Percentiles rank a stretch among this genome's conserved stretches.
Evolutionary conservation across 805 yeast species (phyloP).

Genomic region (Ogataea saltuana): DNA sequence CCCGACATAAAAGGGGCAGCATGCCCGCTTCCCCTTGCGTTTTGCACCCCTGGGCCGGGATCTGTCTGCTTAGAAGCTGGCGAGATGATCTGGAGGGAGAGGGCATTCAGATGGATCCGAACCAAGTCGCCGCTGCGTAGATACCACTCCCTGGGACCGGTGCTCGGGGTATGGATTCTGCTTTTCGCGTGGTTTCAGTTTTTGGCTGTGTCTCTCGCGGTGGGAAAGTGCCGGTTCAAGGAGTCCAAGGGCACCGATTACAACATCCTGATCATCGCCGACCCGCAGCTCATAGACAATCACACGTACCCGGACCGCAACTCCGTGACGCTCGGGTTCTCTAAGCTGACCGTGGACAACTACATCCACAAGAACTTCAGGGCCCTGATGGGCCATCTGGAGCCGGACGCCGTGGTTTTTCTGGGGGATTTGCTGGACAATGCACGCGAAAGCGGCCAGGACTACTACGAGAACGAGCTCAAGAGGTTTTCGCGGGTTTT

Average conservation of each 20-base stretch:
- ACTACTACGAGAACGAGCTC: conserved; percentile 67
- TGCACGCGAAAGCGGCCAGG: conserved; percentile 78
- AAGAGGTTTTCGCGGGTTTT: conserved; percentile 67
- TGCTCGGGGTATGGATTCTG: conserved; percentile 15
- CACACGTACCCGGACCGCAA: conserved; percentile 79
- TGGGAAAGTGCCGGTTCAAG: conserved; percentile 15
- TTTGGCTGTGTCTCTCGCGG: conserved; percentile 8
- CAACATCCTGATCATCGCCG: conserved; percentile 61
- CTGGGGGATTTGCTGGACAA: conserved; percentile 95
- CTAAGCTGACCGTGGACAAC: conserved; percentile 68
- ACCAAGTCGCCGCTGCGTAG: not conserved
- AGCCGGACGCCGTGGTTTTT: conserved; percentile 76
- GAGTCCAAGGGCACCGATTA: conserved; percentile 3
- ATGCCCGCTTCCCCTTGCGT: not conserved
- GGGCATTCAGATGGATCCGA: not conserved
- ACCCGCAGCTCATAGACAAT: conserved; percentile 91
- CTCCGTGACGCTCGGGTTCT: conserved; percentile 46
- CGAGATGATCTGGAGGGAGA: not conserved
- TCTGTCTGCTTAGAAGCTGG: too few species aligned
- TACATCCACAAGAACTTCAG: conserved; percentile 68
- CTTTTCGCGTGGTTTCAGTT: conserved; percentile 18
- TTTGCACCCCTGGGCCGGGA: not conserved
- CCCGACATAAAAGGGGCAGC: not conserved
- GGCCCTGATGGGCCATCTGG: conserved; percentile 62
- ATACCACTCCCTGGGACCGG: conserved; percentile 2